Evolutionary conservation across 176 grass and related monocot species (phyloP).

Genomic region (Elymus sibiricus): DNA sequence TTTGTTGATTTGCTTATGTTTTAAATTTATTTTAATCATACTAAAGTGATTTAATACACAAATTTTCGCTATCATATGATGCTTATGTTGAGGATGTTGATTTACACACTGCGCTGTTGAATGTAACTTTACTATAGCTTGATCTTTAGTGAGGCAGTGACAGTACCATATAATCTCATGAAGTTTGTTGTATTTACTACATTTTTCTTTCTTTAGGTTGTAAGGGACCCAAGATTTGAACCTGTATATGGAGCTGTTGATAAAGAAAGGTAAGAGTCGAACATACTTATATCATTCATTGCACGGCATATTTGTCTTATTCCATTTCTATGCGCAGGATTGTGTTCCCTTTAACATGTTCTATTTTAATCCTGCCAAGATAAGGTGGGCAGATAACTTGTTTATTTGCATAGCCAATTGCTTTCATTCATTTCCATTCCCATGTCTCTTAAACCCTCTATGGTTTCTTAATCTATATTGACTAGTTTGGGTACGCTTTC

Average conservation of each 20-base stretch:
- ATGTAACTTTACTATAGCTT: not conserved
- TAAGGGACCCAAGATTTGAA: slow-evolving; percentile 84
- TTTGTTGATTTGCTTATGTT: not conserved
- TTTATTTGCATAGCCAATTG: not conserved
- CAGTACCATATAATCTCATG: not conserved
- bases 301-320: not conserved
- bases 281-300: not conserved
- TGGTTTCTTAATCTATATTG: not conserved
- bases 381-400: not conserved
- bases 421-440: not conserved
- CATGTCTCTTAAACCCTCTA: not conserved
- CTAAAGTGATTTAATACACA: not conserved
- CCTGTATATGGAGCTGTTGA: slow-evolving; percentile 74
- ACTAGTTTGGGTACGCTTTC: not conserved
- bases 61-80: not conserved
- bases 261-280: slow-evolving; percentile 66
- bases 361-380: not conserved
- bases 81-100: not conserved
- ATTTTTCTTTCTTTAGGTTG: slow-evolving; percentile 39
- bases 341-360: not conserved
- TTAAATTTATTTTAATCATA: not conserved
- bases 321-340: not conserved
- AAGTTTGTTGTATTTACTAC: not conserved
- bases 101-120: not conserved
- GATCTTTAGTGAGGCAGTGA: not conserved